Base-by-base conservation (phyloP, 306 rosid species). In the Potentilla sterilis region DNA sequence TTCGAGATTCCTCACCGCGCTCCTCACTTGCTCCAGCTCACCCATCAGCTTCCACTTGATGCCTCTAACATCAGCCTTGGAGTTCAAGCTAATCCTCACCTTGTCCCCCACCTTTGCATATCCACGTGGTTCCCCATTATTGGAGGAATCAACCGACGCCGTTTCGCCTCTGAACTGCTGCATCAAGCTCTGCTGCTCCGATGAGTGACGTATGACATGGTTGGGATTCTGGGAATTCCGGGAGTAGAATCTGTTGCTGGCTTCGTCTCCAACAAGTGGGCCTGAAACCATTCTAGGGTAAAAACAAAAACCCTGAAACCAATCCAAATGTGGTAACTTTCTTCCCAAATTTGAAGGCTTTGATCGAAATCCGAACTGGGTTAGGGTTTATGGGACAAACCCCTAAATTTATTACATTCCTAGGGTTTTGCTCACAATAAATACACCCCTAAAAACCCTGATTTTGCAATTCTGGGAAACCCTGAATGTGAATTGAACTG, bases 21-120 rank as follows among this genome's bases (percentile, higher is more conserved):
- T 73, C 82, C 97, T 87, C 32, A 93, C 97, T 34, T 72, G 79
- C 34, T 80, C 89, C 66, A 93, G 97, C 88, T 93, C 98, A 38
- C 64, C 64, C 69, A 82, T 85, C 74, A 93, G 86, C 86, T 87
- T 91, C 84, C 80, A 74, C 67, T 84, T 81, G 15, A 89, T 81
- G 67, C 87, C 90, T 67, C 75, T 74, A 18, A 77, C 51, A 5
- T 76, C 84, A 66, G 71, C 47, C 80, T 78, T 87, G 61, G 79
- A 79, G 72, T 71, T 46, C 80, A 86, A 63, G 72, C 83, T 38
- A 44, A 87, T 80, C 79, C 80, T 80, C 35, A 86, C 87, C 35
- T 83, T 79, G 72, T 81, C 72, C 16, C 85, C 84, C 64, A 81
- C 70, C 74, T 71, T 72, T 15, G 75, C n/a, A 41, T 81, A 83